Base-by-base conservation (phyloP, 495 filamentous ascomycete genomes). In the Penicillium tannophilum region DNA sequence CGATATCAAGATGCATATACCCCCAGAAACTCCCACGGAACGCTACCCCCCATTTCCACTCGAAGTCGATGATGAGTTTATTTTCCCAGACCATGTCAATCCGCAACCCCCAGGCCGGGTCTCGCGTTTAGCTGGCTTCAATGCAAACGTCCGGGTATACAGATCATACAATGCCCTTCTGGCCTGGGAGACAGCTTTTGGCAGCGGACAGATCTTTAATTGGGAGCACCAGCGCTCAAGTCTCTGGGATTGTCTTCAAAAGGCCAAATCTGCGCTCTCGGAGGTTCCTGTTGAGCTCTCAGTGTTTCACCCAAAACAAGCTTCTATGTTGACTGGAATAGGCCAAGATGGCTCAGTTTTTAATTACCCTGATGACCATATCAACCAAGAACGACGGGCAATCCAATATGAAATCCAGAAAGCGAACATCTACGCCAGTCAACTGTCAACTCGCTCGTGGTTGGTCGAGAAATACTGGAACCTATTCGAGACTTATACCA, bases 361-460 rank as follows among this genome's bases (percentile, higher is more conserved):
- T 42, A 62, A 54, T 20, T 66, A 61, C 35, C 51, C 65, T 0
- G 63, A 72, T 33, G 71, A 73, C 48, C 62, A 68, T 24, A 63
- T 64, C 16, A 43, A 65, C 19, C 66, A 67, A 54, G 68, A 72
- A 48, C 69, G 69, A 24, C 76, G 74, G 3, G 75, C 79, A 5
- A 77, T 92, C 2, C 90, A 93, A 49, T 88, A 84, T 52, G 89
- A 94, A 63, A 92, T 95, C 23, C 90, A 95, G 66, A 92, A 91
- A 64, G 86, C 86, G 20, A 93, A 92, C 61, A 88, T 96, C 24
- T 88, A 91, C 59, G 84, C 84, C 7, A 89, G 84, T 45, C 86
- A 90, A 62, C 75, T 96, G 1, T 83, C 82, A 4, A 92, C 89
- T 2, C 82, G 91, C 20, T 90, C 88, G 0, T 91, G 87, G 64